Conservation (phyloP, 192 early-diverging fungal species). For the Coemansia asiatica region DNA sequence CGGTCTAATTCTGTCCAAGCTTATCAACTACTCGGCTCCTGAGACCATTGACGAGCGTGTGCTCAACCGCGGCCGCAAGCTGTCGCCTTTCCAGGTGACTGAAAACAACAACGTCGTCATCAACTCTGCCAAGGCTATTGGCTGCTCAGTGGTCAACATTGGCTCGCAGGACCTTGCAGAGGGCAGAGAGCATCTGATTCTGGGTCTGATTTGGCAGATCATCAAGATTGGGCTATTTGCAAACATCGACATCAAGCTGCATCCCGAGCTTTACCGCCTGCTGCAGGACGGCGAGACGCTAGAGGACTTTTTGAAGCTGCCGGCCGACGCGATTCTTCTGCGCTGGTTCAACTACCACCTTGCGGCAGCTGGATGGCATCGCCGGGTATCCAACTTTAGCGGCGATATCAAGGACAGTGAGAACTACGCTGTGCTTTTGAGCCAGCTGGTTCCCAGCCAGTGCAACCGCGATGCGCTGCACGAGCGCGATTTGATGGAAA, state of each 20-base stretch:
- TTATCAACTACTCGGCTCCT: conserved; percentile 96
- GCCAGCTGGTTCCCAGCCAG: conserved; percentile 80
- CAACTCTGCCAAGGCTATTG: conserved; percentile 98
- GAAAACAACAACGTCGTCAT: conserved; percentile 99
- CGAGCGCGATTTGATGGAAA: conserved; percentile 69
- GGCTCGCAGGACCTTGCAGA: conserved; percentile 96
- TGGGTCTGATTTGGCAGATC: conserved; percentile 98
- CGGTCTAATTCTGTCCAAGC: conserved; percentile 92
- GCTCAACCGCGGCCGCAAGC: conserved; percentile 83
- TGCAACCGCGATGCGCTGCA: conserved; percentile 83
- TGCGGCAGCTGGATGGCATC: conserved; percentile 84
- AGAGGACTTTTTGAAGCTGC: conserved; percentile 91
- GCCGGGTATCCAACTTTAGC: conserved; percentile 87
- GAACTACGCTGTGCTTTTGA: conserved; percentile 92
- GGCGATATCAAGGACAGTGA: conserved; percentile 93
- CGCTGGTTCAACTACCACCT: conserved; percentile 99
- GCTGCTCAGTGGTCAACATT: conserved; percentile 97
- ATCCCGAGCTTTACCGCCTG: conserved; percentile 96
- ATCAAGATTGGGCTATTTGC: conserved; percentile 96
- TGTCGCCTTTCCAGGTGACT: conserved; percentile 93
- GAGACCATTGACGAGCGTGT: conserved; percentile 99
- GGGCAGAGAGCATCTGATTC: conserved; percentile 92
- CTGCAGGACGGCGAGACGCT: conserved; percentile 91
- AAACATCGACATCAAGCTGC: conserved; percentile 97
- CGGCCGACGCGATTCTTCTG: conserved; percentile 94